phyloP scores from a whole-genome alignment of 208 protist species.

The Herpetomonas muscarum region DNA sequence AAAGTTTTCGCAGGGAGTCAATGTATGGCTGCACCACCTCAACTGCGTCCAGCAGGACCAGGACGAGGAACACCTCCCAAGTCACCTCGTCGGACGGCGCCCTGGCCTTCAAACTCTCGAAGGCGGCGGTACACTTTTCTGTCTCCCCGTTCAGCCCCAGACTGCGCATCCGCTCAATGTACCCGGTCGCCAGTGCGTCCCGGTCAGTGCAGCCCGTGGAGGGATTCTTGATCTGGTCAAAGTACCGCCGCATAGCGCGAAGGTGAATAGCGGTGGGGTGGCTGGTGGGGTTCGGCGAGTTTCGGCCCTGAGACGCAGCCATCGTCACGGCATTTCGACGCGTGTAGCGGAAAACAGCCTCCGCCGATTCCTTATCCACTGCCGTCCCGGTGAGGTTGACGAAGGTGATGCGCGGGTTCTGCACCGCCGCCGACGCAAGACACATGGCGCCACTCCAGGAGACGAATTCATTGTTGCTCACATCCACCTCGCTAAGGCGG shows the following conservation, averaged over 20 bases:
- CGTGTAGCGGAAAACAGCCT: constrained; percentile 48
- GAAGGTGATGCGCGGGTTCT: constrained; percentile 51
- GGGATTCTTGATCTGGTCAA: constrained; percentile 18
- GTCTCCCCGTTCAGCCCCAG: constrained; percentile 22
- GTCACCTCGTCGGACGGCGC: constrained; percentile 30
- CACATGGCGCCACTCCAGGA: constrained; percentile 82
- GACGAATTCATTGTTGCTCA: constrained; percentile 57
- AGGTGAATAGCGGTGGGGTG: constrained; percentile 61
- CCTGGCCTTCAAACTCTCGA: constrained; percentile 22
- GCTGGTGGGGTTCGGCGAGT: constrained; percentile 23
- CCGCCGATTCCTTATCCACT: constrained; percentile 23
- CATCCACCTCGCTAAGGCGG: constrained; percentile 44
- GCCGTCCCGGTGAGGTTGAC: constrained; percentile 39
- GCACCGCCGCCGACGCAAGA: constrained; percentile 41
- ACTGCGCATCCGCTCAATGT: background rate
- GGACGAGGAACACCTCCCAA: constrained; percentile 60
- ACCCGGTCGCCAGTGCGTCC: constrained; percentile 10
- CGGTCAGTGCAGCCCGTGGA: constrained; percentile 35
- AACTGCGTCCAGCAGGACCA: constrained; percentile 46
- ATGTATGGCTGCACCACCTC: constrained; percentile 43
- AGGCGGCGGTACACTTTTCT: constrained; percentile 23
- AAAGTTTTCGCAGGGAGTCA: constrained; percentile 31
- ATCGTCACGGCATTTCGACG: constrained; percentile 46
- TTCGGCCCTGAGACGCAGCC: constrained; percentile 15
- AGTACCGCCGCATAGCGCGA: constrained; percentile 66